Conservation (phyloP, 768 basidiomycete species). For the Albatrellus ellisii region DNA sequence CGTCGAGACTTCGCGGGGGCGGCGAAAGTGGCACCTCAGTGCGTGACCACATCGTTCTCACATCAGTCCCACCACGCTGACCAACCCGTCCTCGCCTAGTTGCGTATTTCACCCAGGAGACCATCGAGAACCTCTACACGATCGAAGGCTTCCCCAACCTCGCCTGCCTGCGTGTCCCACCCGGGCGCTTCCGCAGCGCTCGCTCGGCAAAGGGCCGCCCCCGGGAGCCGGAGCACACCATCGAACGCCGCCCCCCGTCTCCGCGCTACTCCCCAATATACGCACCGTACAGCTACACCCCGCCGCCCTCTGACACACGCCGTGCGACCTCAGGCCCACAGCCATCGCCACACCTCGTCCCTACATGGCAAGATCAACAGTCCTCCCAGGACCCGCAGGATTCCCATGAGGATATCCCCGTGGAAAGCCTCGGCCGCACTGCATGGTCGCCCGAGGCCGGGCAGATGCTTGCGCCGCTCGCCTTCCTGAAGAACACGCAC, state of each 20-base stretch:
- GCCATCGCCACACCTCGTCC: constrained; percentile 6
- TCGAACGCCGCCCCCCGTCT: constrained; percentile 5
- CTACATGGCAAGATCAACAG: constrained; percentile 7
- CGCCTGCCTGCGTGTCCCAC: constrained; percentile 18
- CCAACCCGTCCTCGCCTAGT: constrained; percentile 17
- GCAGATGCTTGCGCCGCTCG: constrained; percentile 41
- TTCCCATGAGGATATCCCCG: constrained; percentile 5
- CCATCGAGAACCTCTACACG: constrained; percentile 17
- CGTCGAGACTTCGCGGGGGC: constrained; percentile 48
- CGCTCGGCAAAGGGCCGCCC: constrained; percentile 18
- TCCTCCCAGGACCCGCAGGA: not conserved
- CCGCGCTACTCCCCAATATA: constrained; percentile 7
- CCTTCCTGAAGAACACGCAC: constrained; percentile 46
- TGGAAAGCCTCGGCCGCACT: constrained; percentile 11
- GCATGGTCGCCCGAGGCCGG: constrained; percentile 8
- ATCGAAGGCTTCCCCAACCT: constrained; percentile 23
- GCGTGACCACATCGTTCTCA: constrained; percentile 16
- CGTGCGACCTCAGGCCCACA: too few relatives aligned
- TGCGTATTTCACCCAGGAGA: constrained; percentile 26
- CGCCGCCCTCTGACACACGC: too few relatives aligned
- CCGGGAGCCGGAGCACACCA: constrained; percentile 6
- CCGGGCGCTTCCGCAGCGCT: constrained; percentile 22
- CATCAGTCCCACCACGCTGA: constrained; percentile 3
- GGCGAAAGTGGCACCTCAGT: constrained; percentile 77
- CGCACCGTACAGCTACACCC: constrained; percentile 2